phyloP scores from a whole-genome alignment of 805 yeast genomes.

The Tetrapisispora pingtungensis region DNA sequence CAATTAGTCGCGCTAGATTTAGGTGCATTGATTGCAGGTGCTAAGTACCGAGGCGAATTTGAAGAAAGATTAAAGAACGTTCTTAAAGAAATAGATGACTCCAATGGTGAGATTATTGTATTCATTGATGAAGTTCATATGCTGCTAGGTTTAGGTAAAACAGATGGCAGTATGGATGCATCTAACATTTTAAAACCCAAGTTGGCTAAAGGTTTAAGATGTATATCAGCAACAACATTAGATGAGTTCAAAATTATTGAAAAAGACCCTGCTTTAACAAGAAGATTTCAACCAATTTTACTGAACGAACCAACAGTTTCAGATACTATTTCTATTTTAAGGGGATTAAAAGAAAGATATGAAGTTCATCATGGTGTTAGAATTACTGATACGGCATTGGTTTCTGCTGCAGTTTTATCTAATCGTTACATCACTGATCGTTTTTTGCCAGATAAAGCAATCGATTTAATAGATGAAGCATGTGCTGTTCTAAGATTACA shows the following conservation, averaged over 20 bases:
- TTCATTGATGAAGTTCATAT: slow-evolving; percentile 89
- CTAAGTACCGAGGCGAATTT: slow-evolving; percentile 92
- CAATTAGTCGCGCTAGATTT: slow-evolving; percentile 75
- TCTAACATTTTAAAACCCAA: slow-evolving; percentile 89
- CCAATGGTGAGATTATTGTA: slow-evolving; percentile 63
- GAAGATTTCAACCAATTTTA: slow-evolving; percentile 84
- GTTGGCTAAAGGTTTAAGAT: slow-evolving; percentile 85
- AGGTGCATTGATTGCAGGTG: slow-evolving; percentile 86
- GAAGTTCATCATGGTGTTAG: slow-evolving; percentile 98
- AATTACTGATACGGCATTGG: slow-evolving; percentile 83
- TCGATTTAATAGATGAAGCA: slow-evolving; percentile 93
- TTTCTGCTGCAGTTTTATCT: slow-evolving; percentile 84
- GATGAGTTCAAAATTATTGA: slow-evolving; percentile 94
- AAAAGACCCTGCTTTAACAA: slow-evolving; percentile 90
- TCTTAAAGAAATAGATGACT: slow-evolving; percentile 72
- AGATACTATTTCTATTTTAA: slow-evolving; percentile 81
- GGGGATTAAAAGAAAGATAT: slow-evolving; percentile 89
- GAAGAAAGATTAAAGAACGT: slow-evolving; percentile 81
- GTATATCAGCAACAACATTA: slow-evolving; percentile 93
- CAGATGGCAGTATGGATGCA: slow-evolving; percentile 94
- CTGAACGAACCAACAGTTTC: slow-evolving; percentile 83
- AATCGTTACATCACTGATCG: slow-evolving; percentile 88
- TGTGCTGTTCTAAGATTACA: slow-evolving; percentile 90
- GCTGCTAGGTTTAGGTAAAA: slow-evolving; percentile 81
- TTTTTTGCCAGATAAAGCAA: slow-evolving; percentile 91